Conservation (phyloP, 2,329 filamentous ascomycete genomes). For the Cladosporium halotolerans region DNA sequence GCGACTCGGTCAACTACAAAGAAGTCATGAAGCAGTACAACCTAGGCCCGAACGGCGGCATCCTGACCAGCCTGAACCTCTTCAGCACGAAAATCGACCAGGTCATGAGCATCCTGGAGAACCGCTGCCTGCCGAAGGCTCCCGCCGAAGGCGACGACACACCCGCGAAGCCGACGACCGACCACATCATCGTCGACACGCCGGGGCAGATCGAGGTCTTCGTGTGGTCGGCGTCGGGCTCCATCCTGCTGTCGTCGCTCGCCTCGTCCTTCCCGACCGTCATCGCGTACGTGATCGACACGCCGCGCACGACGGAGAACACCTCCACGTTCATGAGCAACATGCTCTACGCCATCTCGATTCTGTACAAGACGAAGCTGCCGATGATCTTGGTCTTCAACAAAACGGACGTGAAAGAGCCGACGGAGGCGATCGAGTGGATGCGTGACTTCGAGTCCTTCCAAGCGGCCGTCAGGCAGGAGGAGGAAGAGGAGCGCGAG, state of each 20-base stretch:
- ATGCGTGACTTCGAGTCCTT: slow-evolving; percentile 99
- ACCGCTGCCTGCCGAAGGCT: slow-evolving; percentile 49
- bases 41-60: slow-evolving; percentile 92
- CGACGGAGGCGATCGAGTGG: slow-evolving; percentile 90
- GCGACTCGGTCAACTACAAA: slow-evolving; percentile 98
- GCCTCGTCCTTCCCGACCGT: slow-evolving; percentile 94
- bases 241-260: slow-evolving; percentile 85
- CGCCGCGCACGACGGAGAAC: slow-evolving; percentile 82
- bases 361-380: slow-evolving; percentile 96
- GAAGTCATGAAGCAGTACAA: slow-evolving; percentile 99
- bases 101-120: slow-evolving; percentile 82
- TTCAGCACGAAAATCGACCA: slow-evolving; percentile 99
- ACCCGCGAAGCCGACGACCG: slow-evolving; percentile 51
- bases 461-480: slow-evolving; percentile 72
- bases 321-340: slow-evolving; percentile 99
- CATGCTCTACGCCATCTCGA: slow-evolving; percentile 98
- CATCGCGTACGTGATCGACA: slow-evolving; percentile 96
- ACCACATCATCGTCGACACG: slow-evolving; percentile 88
- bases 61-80: slow-evolving; percentile 88
- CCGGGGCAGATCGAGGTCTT: slow-evolving; percentile 98
- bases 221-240: slow-evolving; percentile 93
- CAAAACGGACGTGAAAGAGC: slow-evolving; percentile 93
- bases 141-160: slow-evolving; percentile 1
- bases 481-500: slow-evolving; percentile 73
- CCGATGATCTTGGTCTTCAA: slow-evolving; percentile 99